Base-by-base conservation (phyloP, 805 yeast genomes). In the Candida loeiensis region DNA sequence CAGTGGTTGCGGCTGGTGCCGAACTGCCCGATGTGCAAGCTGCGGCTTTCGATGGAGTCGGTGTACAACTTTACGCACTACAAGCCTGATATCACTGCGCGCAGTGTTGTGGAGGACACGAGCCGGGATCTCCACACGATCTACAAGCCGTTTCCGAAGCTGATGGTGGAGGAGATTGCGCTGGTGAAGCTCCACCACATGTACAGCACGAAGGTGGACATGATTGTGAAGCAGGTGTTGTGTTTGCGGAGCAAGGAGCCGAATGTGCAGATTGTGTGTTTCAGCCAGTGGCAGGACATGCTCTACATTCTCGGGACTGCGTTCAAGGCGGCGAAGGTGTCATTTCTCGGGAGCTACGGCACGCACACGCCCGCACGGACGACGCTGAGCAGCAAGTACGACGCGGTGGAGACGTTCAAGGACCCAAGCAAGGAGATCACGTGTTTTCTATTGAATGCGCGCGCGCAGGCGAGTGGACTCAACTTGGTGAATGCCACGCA, bases 401-500 rank as follows among this genome's bases (percentile, higher is more conserved):
- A 63, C 17, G 72, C 73, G 22, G 77, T 81, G 19, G 77, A 78
- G 18, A 59, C 62, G 22, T 88, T 88, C 61, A 83, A 82, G 49
- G 73, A 71, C 41, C 61, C 66, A 21, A 71, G 77, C 47, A 65
- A 77, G 3, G 56, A 67, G 0, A 73, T 84, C n/a, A 85, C 96
- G 0, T 91, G 98, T 58, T 82, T 91, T 53, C 61, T 93, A 19
- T 62, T 93, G 47, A 87, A 88, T 60, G 91, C 96, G 0, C 82
- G 79, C 48, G 82, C 90, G 0, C 87, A 90, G 55, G 89, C 95
- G 6, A 81, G 96, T 11, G 99, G 99, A 0, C 66, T 93, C 46
- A 93, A 95, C 6, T 68, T 93, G 40, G 80, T 89, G 6, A 91
- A 91, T 65, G 98, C 99, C 0, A 84, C 85, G 2, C 96, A 93